These are phyloP conservation scores for Graphilbum fragrans DNA, from an alignment of 2,329 filamentous ascomycete species.

Conservation along the genomic window DNA sequence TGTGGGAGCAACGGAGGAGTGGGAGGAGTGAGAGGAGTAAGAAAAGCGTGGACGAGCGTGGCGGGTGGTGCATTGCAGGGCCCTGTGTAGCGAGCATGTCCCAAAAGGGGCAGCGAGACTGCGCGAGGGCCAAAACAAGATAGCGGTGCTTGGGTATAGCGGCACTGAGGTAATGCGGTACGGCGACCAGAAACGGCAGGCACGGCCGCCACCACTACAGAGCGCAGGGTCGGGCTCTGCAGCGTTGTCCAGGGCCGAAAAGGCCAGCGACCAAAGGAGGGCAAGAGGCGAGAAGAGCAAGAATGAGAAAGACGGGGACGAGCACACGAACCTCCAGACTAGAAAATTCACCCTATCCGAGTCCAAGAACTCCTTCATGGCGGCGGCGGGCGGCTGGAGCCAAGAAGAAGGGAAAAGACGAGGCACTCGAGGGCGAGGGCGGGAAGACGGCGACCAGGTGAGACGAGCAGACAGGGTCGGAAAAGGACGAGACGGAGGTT, in stretches of 20 bases:
- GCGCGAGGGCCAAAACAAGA: neutral
- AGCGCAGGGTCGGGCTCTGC: too few species aligned
- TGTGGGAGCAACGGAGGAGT: neutral
- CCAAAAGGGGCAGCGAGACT: neutral
- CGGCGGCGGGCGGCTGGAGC: conserved; percentile 13
- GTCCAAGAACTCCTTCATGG: conserved; percentile 52
- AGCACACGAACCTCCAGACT: conserved; percentile 52
- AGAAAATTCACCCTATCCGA: conserved; percentile 59
- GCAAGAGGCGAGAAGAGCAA: neutral
- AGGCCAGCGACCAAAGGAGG: neutral
- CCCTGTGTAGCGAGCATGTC: neutral
- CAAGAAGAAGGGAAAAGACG: neutral
- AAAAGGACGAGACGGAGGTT: neutral
- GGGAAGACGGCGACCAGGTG: neutral
- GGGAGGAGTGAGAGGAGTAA: neutral
- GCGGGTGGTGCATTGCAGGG: neutral
- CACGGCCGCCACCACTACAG: too few species aligned
- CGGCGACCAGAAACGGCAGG: too few species aligned
- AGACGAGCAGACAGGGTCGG: neutral
- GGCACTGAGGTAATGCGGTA: too few species aligned
- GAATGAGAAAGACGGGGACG: conserved; percentile 7
- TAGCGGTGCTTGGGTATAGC: too few species aligned
- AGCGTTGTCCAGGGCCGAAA: neutral
- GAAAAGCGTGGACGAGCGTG: neutral
- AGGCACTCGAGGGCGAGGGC: neutral